Base-by-base conservation (phyloP, 2,329 filamentous ascomycete genomes). In the Pseudogymnoascus sp. region DNA sequence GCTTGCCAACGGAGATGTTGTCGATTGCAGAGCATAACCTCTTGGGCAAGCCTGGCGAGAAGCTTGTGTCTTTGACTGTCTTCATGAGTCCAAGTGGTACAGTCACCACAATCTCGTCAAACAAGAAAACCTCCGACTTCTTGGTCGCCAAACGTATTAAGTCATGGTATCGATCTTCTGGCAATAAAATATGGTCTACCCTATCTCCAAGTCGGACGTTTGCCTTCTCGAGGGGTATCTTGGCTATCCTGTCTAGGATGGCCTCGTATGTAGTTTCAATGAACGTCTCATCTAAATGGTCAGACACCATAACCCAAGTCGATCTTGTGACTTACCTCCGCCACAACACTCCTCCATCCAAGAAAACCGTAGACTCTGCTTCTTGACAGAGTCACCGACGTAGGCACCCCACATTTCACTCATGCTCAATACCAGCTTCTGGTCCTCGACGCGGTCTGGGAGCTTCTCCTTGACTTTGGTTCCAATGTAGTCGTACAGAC, bases 291-390 rank as follows among this genome's bases (percentile, higher is more conserved):
- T 64, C 65, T 67, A n/a, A 49, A 29, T 12, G 8, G 14, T 49
- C 21, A 49, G 43, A 3, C 21, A n/a, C 23, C 23, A n/a, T 12
- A 26, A 49, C 43, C n/a, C 14, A 6, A n/a, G 26, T 6, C 4
- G n/a, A 33, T 2, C 10, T 3, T 10, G 1, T 33, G 33, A 68
- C 68, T 64, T 63, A 74, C 73, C 72, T 26, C 82, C 81, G 67
- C 83, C 81, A 58, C 84, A 78, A 60, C 80, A 81, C 68, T 84
- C 81, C 67, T 84, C 81, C 2, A 85, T 70, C 79, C 81, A 83
- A 66, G 83, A 81, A 69, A 78, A 84, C 69, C 78, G 81, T 61
- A 85, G 71, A 68, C 80, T 83, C 69, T 85, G 82, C 23, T 66
- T 75, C 38, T 74, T 72, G 3, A 83, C 74, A 2, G 75, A 73